Evolutionary conservation across 1,139 yeast species (phyloP), one percentile per base, ranked within the genome.

Genomic region (Yamadazyma triangularis): DNA sequence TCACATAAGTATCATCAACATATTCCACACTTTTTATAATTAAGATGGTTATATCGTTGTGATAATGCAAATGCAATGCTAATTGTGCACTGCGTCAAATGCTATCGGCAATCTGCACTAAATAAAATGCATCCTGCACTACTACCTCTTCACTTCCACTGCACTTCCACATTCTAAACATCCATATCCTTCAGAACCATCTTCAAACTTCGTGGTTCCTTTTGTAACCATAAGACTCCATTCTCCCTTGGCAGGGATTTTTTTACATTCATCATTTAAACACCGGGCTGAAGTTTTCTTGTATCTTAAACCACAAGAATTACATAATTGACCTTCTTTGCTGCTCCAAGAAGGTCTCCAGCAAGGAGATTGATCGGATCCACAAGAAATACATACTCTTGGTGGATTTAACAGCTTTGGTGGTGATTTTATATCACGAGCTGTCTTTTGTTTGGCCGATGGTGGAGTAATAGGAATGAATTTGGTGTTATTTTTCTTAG

Each of bases 271-370:
- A 5, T 69, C 58, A 47, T 85, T 83, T 31, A 84, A 66, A 58
- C 98, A 91, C 48, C 96, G 71, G 3, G 95, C 94, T 23, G 86
- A 84, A 1, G 97, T 89, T 62, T 91, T 91, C 58, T 91, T 88
- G 62, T 86, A 91, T 43, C 98, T 70, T 47, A 91, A 68, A 2
- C 98, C 98, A 61, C 98, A 91, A 1, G 96, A 86, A 55, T 91
- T 91, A 64, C 98, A 91, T 47, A 91, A 70, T 60, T 89, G 97
- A 11, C 96, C 97, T 38, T 83, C 87, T 47, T 79, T 73, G 28
- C 70, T 64, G 3, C 93, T 79, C 98, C 98, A 91, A 6, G 95
- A 82, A 2, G 98, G 98, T 53, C 98, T 76, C 98, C 98, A 91
- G 58, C 98, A 91, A 8, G 98, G 98, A 9, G 95, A 85, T 46